Percentiles rank a stretch among this genome's conserved stretches.
These are phyloP conservation scores for Cladosporium halotolerans DNA, from an alignment of 2,329 filamentous ascomycete species.

Conservation along the genomic window DNA sequence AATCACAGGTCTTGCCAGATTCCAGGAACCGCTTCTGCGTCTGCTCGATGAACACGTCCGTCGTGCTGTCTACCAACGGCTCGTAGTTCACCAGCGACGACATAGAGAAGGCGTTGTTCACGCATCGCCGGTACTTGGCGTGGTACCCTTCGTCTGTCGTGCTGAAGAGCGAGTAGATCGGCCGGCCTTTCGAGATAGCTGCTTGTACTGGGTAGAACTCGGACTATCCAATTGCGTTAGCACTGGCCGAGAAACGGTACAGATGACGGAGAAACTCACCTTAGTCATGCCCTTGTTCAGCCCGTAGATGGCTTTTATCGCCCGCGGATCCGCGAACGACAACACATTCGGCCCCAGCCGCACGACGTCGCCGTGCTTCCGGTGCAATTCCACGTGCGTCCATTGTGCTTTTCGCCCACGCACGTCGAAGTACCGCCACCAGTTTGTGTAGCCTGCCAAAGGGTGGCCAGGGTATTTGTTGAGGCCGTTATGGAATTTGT, in stretches of 20 bases:
- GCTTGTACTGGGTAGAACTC: slow-evolving; percentile 78
- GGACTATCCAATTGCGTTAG: slow-evolving; percentile 12
- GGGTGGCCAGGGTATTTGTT: slow-evolving; percentile 68
- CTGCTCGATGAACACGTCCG: slow-evolving; percentile 59
- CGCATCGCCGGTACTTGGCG: slow-evolving; percentile 64
- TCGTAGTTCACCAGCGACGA: slow-evolving; percentile 71
- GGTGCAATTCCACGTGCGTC: slow-evolving; percentile 63
- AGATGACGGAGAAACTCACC: slow-evolving; percentile 21
- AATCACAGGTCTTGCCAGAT: slow-evolving; percentile 50
- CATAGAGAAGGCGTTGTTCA: slow-evolving; percentile 75
- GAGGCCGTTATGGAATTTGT: slow-evolving; percentile 51
- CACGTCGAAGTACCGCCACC: slow-evolving; percentile 69
- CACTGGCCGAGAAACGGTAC: background rate
- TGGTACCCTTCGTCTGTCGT: slow-evolving; percentile 71
- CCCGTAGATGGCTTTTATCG: slow-evolving; percentile 71
- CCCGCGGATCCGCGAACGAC: slow-evolving; percentile 67
- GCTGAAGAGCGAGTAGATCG: slow-evolving; percentile 68
- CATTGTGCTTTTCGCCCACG: slow-evolving; percentile 58
- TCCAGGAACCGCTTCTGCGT: slow-evolving; percentile 39
- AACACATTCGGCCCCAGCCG: slow-evolving; percentile 67
- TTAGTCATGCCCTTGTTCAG: slow-evolving; percentile 76
- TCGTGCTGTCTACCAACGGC: slow-evolving; percentile 70
- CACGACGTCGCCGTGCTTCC: slow-evolving; percentile 66
- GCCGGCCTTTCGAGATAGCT: slow-evolving; percentile 61
- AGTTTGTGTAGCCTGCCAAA: slow-evolving; percentile 62